phyloP scores from a whole-genome alignment of 345 rosid species.

The Populus nigra region DNA sequence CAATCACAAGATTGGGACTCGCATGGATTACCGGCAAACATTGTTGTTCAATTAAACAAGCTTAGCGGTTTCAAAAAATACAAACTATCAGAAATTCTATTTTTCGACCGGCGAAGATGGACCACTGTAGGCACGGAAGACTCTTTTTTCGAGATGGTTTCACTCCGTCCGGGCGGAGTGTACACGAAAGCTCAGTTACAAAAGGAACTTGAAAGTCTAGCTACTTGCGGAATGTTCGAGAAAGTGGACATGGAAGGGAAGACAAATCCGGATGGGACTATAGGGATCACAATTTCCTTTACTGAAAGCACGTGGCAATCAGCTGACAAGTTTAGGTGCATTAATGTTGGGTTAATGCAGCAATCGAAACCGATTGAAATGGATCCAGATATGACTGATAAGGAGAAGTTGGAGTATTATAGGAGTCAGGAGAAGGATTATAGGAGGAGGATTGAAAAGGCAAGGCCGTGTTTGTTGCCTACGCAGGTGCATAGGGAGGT shows the following conservation, averaged over 20 bases:
- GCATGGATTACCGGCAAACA: constrained; percentile 88
- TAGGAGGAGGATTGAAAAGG: constrained; percentile 70
- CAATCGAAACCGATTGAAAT: constrained; percentile 83
- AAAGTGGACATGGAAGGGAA: constrained; percentile 86
- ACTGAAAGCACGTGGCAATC: constrained; percentile 92
- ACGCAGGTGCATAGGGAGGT: constrained; percentile 55
- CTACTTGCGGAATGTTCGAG: constrained; percentile 98
- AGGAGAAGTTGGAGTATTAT: constrained; percentile 86
- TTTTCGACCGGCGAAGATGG: constrained; percentile 62
- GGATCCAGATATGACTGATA: constrained; percentile 95
- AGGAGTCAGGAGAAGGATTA: constrained; percentile 86
- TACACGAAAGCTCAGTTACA: constrained; percentile 78
- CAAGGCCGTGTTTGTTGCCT: constrained; percentile 80
- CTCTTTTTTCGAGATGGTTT: constrained; percentile 96
- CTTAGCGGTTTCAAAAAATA: constrained; percentile 85
- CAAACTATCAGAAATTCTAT: constrained; percentile 74
- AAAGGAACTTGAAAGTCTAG: constrained; percentile 85
- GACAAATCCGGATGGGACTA: constrained; percentile 77
- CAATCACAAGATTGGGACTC: constrained; percentile 79
- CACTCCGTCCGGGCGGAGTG: constrained; percentile 72
- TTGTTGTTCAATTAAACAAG: constrained; percentile 69
- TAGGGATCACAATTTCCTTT: constrained; percentile 62
- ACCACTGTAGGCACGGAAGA: constrained; percentile 75
- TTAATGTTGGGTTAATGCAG: constrained; percentile 80
- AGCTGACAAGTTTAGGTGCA: constrained; percentile 80